Conservation (phyloP, 2,329 filamentous ascomycete species). For the Alternaria tenuissima region DNA sequence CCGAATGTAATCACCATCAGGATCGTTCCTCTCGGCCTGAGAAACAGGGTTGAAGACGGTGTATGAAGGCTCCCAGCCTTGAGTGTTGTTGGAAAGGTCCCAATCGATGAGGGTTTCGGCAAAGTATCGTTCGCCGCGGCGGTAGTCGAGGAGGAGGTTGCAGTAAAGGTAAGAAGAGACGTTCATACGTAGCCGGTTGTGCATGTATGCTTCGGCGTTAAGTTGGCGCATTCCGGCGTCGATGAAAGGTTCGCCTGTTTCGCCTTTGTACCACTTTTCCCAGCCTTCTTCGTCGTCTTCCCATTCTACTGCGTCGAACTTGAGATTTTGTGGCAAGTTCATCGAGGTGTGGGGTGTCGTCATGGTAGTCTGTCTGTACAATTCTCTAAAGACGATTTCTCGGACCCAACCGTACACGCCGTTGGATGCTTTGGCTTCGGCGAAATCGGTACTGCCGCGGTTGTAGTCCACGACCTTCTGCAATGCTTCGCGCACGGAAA, state of each 20-base stretch:
- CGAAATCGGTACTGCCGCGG: constrained; percentile 54
- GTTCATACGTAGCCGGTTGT: constrained; percentile 62
- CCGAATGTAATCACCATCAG: constrained; percentile 50
- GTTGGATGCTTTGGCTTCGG: constrained; percentile 44
- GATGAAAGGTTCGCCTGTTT: constrained; percentile 59
- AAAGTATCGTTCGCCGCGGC: constrained; percentile 61
- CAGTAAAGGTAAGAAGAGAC: constrained; percentile 58
- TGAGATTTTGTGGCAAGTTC: constrained; percentile 61
- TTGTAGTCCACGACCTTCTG: constrained; percentile 54
- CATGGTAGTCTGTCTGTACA: constrained; percentile 59
- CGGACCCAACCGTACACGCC: constrained; percentile 59
- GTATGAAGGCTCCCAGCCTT: constrained; percentile 62
- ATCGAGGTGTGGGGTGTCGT: constrained; percentile 59
- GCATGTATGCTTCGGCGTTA: constrained; percentile 60
- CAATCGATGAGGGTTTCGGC: constrained; percentile 60
- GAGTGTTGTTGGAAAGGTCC: constrained; percentile 61
- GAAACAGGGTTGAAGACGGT: constrained; percentile 57
- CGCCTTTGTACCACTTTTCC: constrained; percentile 59
- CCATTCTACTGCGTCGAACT: constrained; percentile 62
- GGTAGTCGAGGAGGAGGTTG: constrained; percentile 60
- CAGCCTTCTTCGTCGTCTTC: constrained; percentile 61
- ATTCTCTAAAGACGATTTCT: constrained; percentile 61
- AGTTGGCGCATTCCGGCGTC: constrained; percentile 63
- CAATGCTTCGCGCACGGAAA: constrained; percentile 58
- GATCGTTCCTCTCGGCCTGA: constrained; percentile 52